phyloP scores from a whole-genome alignment of 768 basidiomycete genomes.

The Boletus vinaceobasis region DNA sequence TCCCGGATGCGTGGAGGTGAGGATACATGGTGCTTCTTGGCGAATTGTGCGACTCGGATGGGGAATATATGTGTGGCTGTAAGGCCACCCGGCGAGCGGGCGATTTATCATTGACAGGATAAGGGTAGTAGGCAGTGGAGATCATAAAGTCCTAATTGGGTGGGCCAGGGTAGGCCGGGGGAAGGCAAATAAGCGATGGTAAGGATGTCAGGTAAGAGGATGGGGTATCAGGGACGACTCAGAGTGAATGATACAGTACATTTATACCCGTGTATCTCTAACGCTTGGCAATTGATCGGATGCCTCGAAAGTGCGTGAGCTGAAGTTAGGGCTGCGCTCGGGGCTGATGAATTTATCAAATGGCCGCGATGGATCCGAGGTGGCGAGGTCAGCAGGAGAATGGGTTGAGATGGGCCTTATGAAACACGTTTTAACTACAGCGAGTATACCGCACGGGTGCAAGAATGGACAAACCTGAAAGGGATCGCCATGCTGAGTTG shows the following conservation, averaged over 20 bases:
- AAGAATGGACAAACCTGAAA: constrained; percentile 28
- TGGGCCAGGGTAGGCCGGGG: constrained; percentile 12
- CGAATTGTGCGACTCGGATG: constrained; percentile 21
- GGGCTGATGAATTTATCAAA: constrained; percentile 33
- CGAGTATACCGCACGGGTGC: constrained; percentile 11
- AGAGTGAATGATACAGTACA: constrained; percentile 21
- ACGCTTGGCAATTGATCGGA: constrained; percentile 32
- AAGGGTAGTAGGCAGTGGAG: constrained; percentile 29
- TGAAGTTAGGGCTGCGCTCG: constrained; percentile 27
- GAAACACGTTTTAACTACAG: constrained; percentile 33
- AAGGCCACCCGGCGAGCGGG: constrained; percentile 17
- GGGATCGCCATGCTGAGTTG: constrained; percentile 19
- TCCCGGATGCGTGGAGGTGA: constrained; percentile 16
- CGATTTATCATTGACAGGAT: constrained; percentile 23
- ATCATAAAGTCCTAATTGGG: constrained; percentile 31
- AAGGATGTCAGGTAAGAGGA: constrained; percentile 14
- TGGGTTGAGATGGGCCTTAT: constrained; percentile 25
- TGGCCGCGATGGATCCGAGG: constrained; percentile 26
- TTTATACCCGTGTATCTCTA: constrained; percentile 32
- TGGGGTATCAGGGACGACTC: constrained; percentile 28
- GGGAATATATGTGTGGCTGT: constrained; percentile 32
- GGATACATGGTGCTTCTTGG: constrained; percentile 29
- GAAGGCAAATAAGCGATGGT: constrained; percentile 18
- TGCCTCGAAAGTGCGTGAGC: constrained; percentile 29
- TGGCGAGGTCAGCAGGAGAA: constrained; percentile 19